Evolutionary conservation across 2,329 filamentous ascomycete species (phyloP).

Genomic region (Zopfia rhizophila): DNA sequence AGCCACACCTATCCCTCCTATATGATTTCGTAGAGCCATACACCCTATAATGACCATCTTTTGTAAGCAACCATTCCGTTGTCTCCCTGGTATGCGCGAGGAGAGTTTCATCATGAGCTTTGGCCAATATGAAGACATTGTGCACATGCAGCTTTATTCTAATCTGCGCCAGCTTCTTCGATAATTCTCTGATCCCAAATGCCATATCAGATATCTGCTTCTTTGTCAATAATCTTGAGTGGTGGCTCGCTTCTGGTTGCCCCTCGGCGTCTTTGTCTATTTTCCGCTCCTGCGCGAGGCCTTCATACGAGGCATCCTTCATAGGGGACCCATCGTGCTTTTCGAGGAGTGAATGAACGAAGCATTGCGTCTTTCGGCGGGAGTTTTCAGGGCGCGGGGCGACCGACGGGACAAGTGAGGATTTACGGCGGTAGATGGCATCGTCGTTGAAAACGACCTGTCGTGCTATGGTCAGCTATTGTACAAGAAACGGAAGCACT

Average conservation of each 20-base stretch:
- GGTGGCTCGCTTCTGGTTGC: slow-evolving; percentile 52
- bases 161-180: slow-evolving; percentile 84
- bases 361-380: slow-evolving; percentile 64
- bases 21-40: no score
- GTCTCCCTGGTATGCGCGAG: slow-evolving; percentile 81
- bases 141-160: slow-evolving; percentile 83
- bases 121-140: slow-evolving; percentile 88
- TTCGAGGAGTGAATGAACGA: slow-evolving; percentile 69
- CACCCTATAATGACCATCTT: slow-evolving; percentile 77
- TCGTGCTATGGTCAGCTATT: slow-evolving; percentile 15
- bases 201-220: slow-evolving; percentile 97
- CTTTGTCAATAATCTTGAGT: slow-evolving; percentile 87
- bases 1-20: neutral
- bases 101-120: slow-evolving; percentile 86
- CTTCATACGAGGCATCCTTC: slow-evolving; percentile 43
- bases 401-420: slow-evolving; percentile 63
- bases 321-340: slow-evolving; percentile 50
- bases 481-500: neutral
- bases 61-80: slow-evolving; percentile 80
- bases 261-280: slow-evolving; percentile 56
- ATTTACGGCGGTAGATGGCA: slow-evolving; percentile 66
- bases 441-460: slow-evolving; percentile 68
- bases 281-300: slow-evolving; percentile 45
- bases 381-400: slow-evolving; percentile 50
- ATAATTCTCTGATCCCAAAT: slow-evolving; percentile 91